Evolutionary conservation across 148 eudicot genomes (phyloP).

Genomic region (Nyssa sinensis): DNA sequence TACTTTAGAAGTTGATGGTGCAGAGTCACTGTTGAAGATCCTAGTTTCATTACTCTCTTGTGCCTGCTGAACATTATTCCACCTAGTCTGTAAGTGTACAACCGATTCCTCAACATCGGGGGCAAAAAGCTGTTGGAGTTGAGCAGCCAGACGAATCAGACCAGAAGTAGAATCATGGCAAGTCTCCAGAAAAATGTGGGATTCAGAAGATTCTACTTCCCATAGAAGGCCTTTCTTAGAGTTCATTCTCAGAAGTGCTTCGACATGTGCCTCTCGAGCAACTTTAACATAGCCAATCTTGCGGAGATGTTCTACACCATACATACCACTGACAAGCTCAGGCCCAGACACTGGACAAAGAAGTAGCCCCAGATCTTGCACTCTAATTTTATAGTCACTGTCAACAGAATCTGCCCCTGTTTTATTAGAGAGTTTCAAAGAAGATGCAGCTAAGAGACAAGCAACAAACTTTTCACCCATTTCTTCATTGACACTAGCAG

Average conservation of each 20-base stretch:
- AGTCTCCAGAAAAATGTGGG: conserved; percentile 60
- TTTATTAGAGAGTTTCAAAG: conserved; percentile 58
- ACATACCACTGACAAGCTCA: conserved; percentile 32
- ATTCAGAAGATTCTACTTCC: conserved; percentile 75
- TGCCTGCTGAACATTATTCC: conserved; percentile 64
- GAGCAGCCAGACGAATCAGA: conserved; percentile 60
- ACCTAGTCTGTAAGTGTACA: conserved; percentile 85
- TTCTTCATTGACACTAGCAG: conserved; percentile 27
- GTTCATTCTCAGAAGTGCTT: conserved; percentile 52
- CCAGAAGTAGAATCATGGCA: conserved; percentile 88
- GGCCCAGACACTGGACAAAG: conserved; percentile 41
- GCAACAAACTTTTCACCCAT: conserved; percentile 42
- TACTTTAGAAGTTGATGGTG: conserved; percentile 38
- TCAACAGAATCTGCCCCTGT: conserved; percentile 30
- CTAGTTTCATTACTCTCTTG: conserved; percentile 38
- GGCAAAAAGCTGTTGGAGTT: conserved; percentile 87
- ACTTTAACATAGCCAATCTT: conserved; percentile 74
- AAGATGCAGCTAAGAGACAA: conserved; percentile 77
- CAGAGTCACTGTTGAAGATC: conserved; percentile 22
- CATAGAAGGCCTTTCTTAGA: conserved; percentile 52
- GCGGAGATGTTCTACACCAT: conserved; percentile 52
- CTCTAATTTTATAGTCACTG: conserved; percentile 50
- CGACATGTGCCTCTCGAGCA: conserved; percentile 64
- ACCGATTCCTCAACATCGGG: conserved; percentile 84
- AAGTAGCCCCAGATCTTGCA: conserved; percentile 81